Percentiles rank a stretch among this genome's conserved stretches.
Conservation (phyloP, 2,329 filamentous ascomycete species). For the Salinomyces thailandicus region DNA sequence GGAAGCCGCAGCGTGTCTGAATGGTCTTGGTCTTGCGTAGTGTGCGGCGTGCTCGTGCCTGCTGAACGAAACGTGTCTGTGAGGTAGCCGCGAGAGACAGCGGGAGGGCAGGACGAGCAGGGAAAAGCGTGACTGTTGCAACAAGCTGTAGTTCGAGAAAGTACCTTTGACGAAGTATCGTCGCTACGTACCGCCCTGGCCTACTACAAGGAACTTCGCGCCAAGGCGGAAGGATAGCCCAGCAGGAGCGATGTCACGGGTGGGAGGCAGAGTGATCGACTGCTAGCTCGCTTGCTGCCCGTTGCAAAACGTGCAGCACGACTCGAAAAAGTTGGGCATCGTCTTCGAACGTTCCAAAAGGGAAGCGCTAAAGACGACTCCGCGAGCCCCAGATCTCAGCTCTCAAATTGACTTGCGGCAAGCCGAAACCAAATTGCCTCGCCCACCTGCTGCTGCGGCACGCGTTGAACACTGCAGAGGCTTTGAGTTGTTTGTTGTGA, state of each 20-base stretch:
- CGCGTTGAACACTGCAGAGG: background rate
- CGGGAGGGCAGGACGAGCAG: too few relatives aligned
- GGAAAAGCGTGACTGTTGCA: too few relatives aligned
- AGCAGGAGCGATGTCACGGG: background rate
- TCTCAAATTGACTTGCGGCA: constrained; percentile 1
- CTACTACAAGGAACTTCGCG: too few relatives aligned
- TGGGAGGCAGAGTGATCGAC: background rate
- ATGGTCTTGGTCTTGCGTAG: background rate
- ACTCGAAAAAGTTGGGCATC: too few relatives aligned
- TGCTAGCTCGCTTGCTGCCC: constrained; percentile 3
- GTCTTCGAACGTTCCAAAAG: too few relatives aligned
- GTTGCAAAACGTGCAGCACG: background rate
- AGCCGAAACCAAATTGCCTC: background rate
- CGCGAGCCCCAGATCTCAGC: background rate
- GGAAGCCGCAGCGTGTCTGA: background rate
- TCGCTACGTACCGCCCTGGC: too few relatives aligned
- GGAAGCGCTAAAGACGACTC: too few relatives aligned
- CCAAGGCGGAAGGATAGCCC: background rate
- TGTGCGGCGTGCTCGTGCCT: background rate
- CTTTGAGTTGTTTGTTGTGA: too few relatives aligned
- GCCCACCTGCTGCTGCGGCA: constrained; percentile 1
- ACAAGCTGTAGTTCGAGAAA: too few relatives aligned
- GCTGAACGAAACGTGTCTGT: background rate
- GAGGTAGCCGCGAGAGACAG: background rate
- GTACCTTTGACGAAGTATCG: too few relatives aligned